These are phyloP conservation scores for Pythium oligandrum DNA, from an alignment of 352 stramenopile genomes.

Conservation along the genomic window DNA sequence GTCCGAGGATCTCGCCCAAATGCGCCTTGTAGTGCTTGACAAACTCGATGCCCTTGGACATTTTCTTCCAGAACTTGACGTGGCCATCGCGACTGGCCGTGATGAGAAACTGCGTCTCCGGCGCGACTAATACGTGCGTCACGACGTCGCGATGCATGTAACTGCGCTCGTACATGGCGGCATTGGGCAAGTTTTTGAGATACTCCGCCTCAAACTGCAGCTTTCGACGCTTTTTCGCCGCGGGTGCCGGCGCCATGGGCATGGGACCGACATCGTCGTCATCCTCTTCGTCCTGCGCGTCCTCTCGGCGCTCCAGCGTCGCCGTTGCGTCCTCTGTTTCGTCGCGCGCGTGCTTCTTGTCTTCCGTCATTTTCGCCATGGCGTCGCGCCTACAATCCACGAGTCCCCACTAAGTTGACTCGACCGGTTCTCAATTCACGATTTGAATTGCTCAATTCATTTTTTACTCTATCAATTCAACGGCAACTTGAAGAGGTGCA, in stretches of 20 bases:
- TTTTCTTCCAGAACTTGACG: conserved; percentile 99
- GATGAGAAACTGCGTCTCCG: conserved; percentile 94
- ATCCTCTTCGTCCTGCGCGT: conserved; percentile 15
- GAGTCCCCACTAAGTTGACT: no score
- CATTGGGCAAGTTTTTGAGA: conserved; percentile 78
- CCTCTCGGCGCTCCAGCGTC: background rate
- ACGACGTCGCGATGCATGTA: conserved; percentile 98
- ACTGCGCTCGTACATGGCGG: conserved; percentile 93
- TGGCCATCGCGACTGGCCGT: conserved; percentile 95
- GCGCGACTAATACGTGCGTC: conserved; percentile 88
- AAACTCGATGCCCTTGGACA: conserved; percentile 95
- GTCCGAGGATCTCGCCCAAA: conserved; percentile 75
- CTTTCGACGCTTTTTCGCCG: conserved; percentile 37
- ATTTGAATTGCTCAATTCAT: no score
- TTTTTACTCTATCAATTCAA: no score
- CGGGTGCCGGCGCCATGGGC: conserved; percentile 38
- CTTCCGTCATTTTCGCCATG: no score
- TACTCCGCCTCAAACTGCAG: conserved; percentile 70
- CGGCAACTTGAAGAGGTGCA: no score
- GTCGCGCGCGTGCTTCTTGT: conserved; percentile 10
- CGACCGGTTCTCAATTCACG: no score
- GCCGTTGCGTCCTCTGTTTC: background rate
- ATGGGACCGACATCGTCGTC: conserved; percentile 22
- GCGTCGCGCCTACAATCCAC: no score
- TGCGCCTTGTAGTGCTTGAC: conserved; percentile 99